Evolutionary conservation across 805 yeast genomes (phyloP).

Genomic region (Torulaspora microellipsoides): DNA sequence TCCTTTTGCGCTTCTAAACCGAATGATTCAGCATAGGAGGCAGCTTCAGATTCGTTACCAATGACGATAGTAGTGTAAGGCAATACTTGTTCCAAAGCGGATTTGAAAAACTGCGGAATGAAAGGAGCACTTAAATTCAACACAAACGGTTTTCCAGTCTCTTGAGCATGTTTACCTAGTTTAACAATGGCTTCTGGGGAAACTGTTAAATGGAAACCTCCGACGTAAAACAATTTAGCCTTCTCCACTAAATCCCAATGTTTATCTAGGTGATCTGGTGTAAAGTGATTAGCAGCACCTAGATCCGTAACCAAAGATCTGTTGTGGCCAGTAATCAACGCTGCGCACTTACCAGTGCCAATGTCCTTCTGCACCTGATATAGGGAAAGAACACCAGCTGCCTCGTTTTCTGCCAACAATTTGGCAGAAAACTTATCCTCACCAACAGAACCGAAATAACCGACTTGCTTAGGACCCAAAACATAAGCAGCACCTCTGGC

Average conservation of each 20-base stretch:
- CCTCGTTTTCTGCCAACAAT: slow-evolving; percentile 73
- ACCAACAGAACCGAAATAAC: slow-evolving; percentile 96
- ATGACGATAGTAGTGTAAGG: slow-evolving; percentile 89
- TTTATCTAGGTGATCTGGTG: slow-evolving; percentile 76
- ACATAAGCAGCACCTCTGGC: slow-evolving; percentile 97
- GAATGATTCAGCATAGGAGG: slow-evolving; percentile 85
- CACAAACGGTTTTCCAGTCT: slow-evolving; percentile 66
- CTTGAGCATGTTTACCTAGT: slow-evolving; percentile 90
- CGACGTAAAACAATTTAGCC: slow-evolving; percentile 83
- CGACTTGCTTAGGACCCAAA: slow-evolving; percentile 75
- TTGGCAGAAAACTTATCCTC: slow-evolving; percentile 81
- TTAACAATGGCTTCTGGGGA: slow-evolving; percentile 89
- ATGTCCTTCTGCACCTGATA: slow-evolving; percentile 73
- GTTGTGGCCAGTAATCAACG: slow-evolving; percentile 79
- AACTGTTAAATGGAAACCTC: slow-evolving; percentile 99
- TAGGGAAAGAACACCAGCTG: slow-evolving; percentile 82
- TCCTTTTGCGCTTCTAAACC: slow-evolving; percentile 44
- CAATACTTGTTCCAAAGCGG: slow-evolving; percentile 68
- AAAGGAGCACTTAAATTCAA: slow-evolving; percentile 96
- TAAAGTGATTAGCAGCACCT: slow-evolving; percentile 97
- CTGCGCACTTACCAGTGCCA: slow-evolving; percentile 98
- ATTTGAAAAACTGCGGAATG: slow-evolving; percentile 93
- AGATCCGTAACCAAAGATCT: slow-evolving; percentile 94
- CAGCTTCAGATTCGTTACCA: slow-evolving; percentile 97
- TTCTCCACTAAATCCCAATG: slow-evolving; percentile 83